These are phyloP conservation scores for Triticum timopheevii DNA, from an alignment of 176 grass and related monocot genomes.

Conservation along the genomic window DNA sequence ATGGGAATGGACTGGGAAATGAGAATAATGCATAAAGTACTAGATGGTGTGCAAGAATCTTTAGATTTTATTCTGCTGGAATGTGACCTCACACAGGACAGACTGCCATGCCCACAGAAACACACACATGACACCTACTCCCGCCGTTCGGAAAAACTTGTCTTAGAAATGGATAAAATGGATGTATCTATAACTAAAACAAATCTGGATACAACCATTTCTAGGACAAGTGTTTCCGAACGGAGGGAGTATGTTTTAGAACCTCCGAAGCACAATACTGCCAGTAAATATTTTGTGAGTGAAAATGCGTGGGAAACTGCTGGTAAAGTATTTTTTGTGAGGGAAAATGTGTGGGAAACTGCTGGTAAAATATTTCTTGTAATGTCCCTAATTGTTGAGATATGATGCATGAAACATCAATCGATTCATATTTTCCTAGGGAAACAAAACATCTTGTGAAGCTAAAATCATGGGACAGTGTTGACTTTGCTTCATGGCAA, in stretches of 20 bases:
- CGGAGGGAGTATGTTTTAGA: neutral
- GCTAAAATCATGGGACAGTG: neutral
- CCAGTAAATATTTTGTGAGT: neutral
- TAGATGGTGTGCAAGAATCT: constrained; percentile 44
- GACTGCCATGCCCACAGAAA: neutral
- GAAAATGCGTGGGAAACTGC: neutral
- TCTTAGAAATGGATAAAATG: too few species aligned
- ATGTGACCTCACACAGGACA: constrained; percentile 26
- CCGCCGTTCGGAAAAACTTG: too few species aligned
- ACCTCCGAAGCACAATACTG: neutral
- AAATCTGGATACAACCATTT: too few species aligned
- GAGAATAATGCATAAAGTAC: constrained; percentile 24
- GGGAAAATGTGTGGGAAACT: too few species aligned
- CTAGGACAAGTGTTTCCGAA: too few species aligned
- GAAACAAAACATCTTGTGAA: neutral
- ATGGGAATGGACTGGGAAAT: constrained; percentile 36
- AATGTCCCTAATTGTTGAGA: neutral
- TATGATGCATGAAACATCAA: neutral
- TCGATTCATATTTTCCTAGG: neutral
- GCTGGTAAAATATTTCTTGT: too few species aligned
- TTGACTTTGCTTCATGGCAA: neutral
- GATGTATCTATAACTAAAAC: too few species aligned
- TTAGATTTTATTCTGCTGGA: constrained; percentile 47
- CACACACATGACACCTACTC: neutral
- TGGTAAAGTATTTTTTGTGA: neutral